These are phyloP conservation scores for Scleroderma bovista DNA, from an alignment of 768 basidiomycete genomes.

Conservation along the genomic window DNA sequence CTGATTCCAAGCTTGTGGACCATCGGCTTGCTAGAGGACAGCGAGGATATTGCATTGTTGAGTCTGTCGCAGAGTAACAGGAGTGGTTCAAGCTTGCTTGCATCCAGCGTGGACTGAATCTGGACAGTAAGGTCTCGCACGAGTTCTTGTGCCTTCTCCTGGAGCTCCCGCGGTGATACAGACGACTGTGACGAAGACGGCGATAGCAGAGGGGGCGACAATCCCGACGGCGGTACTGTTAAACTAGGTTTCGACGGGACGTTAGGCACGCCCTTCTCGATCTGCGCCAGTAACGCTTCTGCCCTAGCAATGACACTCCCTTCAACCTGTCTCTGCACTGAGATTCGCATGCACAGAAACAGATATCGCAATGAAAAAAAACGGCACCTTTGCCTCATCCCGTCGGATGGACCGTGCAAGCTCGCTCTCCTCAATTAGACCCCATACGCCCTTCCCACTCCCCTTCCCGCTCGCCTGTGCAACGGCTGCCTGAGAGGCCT, in stretches of 20 bases:
- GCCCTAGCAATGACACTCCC: background rate
- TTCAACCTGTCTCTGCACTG: background rate
- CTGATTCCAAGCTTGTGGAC: conserved; percentile 38
- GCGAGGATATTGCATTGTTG: conserved; percentile 46
- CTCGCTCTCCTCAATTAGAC: conserved; percentile 81
- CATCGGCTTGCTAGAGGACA: conserved; percentile 38
- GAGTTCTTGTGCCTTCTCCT: conserved; percentile 47
- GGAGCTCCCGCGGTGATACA: conserved; percentile 28
- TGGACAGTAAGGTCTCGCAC: conserved; percentile 45
- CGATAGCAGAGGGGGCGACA: conserved; percentile 15
- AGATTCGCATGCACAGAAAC: background rate
- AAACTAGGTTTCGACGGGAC: conserved; percentile 4
- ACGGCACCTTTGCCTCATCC: conserved; percentile 47
- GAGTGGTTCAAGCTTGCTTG: conserved; percentile 58
- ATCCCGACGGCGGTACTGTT: background rate
- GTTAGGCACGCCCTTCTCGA: conserved; percentile 25
- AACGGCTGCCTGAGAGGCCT: conserved; percentile 10
- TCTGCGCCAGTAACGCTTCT: conserved; percentile 30
- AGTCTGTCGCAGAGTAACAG: conserved; percentile 71
- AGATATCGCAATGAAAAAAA: conserved; percentile 23
- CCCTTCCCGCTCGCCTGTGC: conserved; percentile 43
- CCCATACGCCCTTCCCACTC: conserved; percentile 68
- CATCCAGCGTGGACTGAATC: conserved; percentile 55
- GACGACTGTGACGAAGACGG: conserved; percentile 5
- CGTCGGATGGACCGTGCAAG: conserved; percentile 64